Conservation (phyloP, 202 grass and related monocot genomes). For the Musa balbisiana region DNA sequence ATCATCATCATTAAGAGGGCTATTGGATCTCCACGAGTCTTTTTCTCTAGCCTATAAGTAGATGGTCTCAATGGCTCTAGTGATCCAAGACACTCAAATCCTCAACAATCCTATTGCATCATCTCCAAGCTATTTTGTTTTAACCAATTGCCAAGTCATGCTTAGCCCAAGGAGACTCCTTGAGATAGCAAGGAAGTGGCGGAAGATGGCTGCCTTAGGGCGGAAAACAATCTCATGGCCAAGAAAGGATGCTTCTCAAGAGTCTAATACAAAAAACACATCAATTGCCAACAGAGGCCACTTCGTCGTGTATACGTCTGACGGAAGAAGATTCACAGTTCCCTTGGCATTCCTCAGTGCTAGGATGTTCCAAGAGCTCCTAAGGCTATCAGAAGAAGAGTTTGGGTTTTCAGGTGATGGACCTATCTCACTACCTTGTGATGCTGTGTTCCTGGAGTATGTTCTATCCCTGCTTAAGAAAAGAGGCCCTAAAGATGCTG, state of each 20-base stretch:
- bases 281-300: constrained; percentile 35
- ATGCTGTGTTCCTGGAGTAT: constrained; percentile 29
- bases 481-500: constrained; percentile 28
- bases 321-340: constrained; percentile 43
- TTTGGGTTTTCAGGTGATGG: constrained; percentile 30
- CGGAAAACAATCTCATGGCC: neutral
- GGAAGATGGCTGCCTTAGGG: constrained; percentile 1
- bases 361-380: constrained; percentile 29
- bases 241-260: neutral
- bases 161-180: constrained; percentile 34
- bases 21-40: too few species aligned
- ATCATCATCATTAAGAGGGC: constrained; percentile 9
- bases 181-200: constrained; percentile 34
- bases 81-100: too few species aligned
- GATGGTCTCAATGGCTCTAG: too few species aligned
- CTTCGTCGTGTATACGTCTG: constrained; percentile 27
- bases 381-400: constrained; percentile 33
- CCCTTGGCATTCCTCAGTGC: constrained; percentile 37
- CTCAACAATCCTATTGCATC: too few species aligned
- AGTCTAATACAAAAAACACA: constrained; percentile 20
- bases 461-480: constrained; percentile 32
- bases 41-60: too few species aligned
- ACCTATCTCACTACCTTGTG: constrained; percentile 41
- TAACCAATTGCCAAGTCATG: constrained; percentile 18
- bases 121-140: neutral